Percentiles rank a stretch among this genome's conserved stretches.
phyloP scores from a whole-genome alignment of 176 grass and related monocot species.

The Oryza brachyantha region DNA sequence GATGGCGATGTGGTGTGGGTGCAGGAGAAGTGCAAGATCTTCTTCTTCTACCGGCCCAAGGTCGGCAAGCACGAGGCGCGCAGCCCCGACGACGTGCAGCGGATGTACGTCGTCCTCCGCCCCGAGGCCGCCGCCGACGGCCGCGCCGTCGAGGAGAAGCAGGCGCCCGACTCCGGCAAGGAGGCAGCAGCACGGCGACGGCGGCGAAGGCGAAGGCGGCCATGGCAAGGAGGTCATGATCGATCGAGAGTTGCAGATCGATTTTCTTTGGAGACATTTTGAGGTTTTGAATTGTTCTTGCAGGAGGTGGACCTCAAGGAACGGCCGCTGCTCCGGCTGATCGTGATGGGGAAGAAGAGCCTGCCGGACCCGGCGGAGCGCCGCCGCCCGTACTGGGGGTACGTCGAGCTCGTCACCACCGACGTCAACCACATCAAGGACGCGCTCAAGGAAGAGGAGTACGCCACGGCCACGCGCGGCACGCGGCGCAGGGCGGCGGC shows the following conservation, averaged over 20 bases:
- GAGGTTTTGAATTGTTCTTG: neutral
- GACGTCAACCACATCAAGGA: conserved; percentile 49
- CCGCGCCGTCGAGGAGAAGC: conserved; percentile 67
- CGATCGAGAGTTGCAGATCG: neutral
- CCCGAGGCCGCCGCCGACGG: conserved; percentile 56
- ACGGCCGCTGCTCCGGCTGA: conserved; percentile 51
- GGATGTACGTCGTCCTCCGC: conserved; percentile 72
- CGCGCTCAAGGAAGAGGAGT: conserved; percentile 60
- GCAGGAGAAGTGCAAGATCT: conserved; percentile 84
- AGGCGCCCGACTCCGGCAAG: conserved; percentile 60
- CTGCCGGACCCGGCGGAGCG: conserved; percentile 59
- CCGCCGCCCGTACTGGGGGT: conserved; percentile 70
- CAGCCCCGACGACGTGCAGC: conserved; percentile 63
- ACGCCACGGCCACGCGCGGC: conserved; percentile 66
- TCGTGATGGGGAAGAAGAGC: conserved; percentile 84
- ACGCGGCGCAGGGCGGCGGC: conserved; percentile 35
- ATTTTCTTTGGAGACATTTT: no score
- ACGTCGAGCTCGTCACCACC: conserved; percentile 84
- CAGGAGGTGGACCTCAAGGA: conserved; percentile 76
- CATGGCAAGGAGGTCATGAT: conserved; percentile 75
- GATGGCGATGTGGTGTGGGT: neutral
- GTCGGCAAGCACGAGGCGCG: conserved; percentile 67
- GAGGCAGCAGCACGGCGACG: conserved; percentile 24
- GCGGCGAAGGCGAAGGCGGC: conserved; percentile 38
- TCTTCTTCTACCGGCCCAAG: conserved; percentile 96